These are phyloP conservation scores for Priceomyces melissophilus DNA, from an alignment of 805 yeast species.

Conservation along the genomic window DNA sequence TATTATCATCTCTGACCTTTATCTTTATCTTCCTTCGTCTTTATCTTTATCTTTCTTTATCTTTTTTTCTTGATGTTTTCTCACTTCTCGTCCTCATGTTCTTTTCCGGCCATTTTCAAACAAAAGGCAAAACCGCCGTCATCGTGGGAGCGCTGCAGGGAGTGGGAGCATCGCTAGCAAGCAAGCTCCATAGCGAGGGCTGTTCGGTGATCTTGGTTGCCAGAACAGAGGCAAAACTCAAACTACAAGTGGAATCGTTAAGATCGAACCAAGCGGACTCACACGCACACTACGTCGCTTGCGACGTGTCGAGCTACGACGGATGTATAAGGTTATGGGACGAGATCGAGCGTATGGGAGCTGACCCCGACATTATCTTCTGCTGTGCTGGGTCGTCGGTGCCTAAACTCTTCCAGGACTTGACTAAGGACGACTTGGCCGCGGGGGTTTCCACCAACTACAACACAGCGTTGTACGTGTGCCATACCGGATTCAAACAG, in stretches of 20 bases:
- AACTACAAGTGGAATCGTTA: conserved; percentile 45
- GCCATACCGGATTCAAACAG: conserved; percentile 59
- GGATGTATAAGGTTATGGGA: conserved; percentile 46
- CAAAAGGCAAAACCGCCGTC: conserved; percentile 55
- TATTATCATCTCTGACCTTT: too few relatives aligned
- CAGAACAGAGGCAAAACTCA: conserved; percentile 62
- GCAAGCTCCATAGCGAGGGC: conserved; percentile 46
- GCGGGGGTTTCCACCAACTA: conserved; percentile 69
- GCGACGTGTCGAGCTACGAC: conserved; percentile 63
- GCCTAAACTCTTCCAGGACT: conserved; percentile 74
- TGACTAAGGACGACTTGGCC: conserved; percentile 54
- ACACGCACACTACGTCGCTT: conserved; percentile 43
- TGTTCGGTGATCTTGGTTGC: conserved; percentile 76
- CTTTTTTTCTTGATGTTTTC: too few relatives aligned
- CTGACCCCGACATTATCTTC: conserved; percentile 67
- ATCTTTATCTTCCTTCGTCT: background rate
- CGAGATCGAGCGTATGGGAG: conserved; percentile 15
- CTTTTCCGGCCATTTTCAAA: conserved; percentile 19
- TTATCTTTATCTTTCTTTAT: background rate
- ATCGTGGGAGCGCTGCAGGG: conserved; percentile 97
- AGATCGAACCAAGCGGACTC: conserved; percentile 17
- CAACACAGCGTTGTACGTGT: conserved; percentile 63
- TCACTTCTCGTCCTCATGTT: conserved; percentile 1
- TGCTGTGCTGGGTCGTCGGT: conserved; percentile 87
- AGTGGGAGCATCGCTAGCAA: conserved; percentile 76